Evolutionary conservation across 495 filamentous ascomycete species (phyloP), one percentile per base, ranked within the genome.

Genomic region (Sabuloglossum arenarium): DNA sequence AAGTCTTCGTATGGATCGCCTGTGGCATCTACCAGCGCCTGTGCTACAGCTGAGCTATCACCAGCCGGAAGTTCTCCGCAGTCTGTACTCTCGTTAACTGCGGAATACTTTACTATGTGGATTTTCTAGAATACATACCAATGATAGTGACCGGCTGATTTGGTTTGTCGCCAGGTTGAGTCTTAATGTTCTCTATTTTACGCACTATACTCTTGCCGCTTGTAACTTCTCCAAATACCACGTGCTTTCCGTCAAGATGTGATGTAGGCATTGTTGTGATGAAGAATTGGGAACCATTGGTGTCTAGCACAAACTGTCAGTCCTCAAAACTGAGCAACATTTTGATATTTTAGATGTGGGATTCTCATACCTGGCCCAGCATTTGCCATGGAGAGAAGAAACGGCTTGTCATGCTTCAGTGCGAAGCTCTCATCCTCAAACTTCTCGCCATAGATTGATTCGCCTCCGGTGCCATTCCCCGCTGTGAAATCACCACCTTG

Each of bases 221-320:
- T 61, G 95, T 74, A 45, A 99, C 90, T 70, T 97, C 84, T 59
- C 91, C 91, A 69, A 97, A 99, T 57, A 99, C 91, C 56, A 99
- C 91, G 70, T 99, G 91, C 73, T 97, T 99, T 63, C 80, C 78
- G 66, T 99, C 88, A 12, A 99, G 78, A 68, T 98, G 91, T 28
- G 90, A 88, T 1, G 91, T 99, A 9, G 78, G 74, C 47, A 94
- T 85, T 24, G 93, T 97, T 32, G 91, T 99, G 58, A 97, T 71
- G 75, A 99, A 99, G 79, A 99, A 99, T 67, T 99, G 91, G 45
- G 82, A 88, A 59, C 91, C 91, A 67, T 99, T 99, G 69, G 91
- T 97, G 56, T 75, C 81, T 79, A 47, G 19, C 29, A 31, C n/a
- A n/a, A 23, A 45, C 8, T 14, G n/a, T 53, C 30, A 28, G 32